Evolutionary conservation across 306 rosid genomes (phyloP).

Genomic region (Cajanus cajan): DNA sequence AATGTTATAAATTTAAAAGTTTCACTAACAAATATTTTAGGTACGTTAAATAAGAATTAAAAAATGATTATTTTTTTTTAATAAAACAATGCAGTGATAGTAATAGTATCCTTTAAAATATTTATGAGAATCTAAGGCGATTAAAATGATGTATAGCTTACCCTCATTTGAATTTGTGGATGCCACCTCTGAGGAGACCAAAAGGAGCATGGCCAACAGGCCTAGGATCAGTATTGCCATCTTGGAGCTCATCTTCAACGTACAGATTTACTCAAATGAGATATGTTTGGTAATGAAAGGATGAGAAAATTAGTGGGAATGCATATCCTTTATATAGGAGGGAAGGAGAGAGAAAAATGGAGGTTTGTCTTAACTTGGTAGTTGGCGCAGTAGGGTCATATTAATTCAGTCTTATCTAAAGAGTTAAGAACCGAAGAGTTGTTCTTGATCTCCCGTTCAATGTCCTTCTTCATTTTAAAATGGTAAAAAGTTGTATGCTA

Average conservation of each 20-base stretch:
- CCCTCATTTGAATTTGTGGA: conserved; percentile 41
- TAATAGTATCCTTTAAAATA: not conserved
- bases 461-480: not conserved
- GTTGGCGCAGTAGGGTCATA: not conserved
- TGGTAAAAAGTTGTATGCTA: not conserved
- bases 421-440: not conserved
- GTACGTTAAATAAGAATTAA: too few species aligned
- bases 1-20: not conserved
- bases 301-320: not conserved
- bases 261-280: not conserved
- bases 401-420: conserved; percentile 24
- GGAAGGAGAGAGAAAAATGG: not conserved
- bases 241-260: conserved; percentile 41
- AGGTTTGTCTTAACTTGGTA: not conserved
- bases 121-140: not conserved
- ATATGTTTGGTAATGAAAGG: not conserved
- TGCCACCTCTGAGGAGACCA: conserved; percentile 24
- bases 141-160: not conserved
- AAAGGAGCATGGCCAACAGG: conserved; percentile 40
- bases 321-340: conserved; percentile 26
- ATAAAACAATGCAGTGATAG: not conserved
- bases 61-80: too few species aligned
- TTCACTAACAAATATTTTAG: not conserved
- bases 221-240: conserved; percentile 26
- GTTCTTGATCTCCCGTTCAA: not conserved